Base-by-base conservation (phyloP, 2,329 filamentous ascomycete genomes). In the Diaporthe destruens region DNA sequence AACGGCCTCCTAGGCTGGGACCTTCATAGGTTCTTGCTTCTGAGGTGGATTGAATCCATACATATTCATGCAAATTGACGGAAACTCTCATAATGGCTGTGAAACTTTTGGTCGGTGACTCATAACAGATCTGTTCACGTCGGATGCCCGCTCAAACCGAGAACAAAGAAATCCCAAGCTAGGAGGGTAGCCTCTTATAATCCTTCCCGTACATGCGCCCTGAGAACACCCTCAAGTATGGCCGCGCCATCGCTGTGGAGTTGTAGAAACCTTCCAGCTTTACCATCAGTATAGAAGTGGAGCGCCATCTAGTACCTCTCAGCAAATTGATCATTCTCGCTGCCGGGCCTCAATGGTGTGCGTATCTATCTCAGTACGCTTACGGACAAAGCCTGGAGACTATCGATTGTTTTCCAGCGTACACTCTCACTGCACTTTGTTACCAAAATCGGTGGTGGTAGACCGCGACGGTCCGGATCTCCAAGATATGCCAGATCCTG, bases 21-120 rank as follows among this genome's bases (percentile, higher is more conserved):
- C 72, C 72, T 70, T 70, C 72, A 74, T 72, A 18, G 66, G 72
- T 32, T 54, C 42, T 56, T 72, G 72, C 20, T 69, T 57, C 66
- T 70, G 70, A 54, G 66, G 72, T 53, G 72, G 69, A 65, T 55
- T 56, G 70, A 70, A 53, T 72, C 70, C 70, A 34, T 66, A 70
- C 72, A 72, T 74, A 34, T 69, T 74, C 34, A 36, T n/a, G 29
- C n/a, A 7, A 36, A 4, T 12, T 25, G 36, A 29, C 32, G n/a
- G 39, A 32, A 56, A 55, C 20, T 18, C 20, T 11, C 18, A 5
- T 29, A 34, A 18, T 47, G 6, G 39, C 36, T 16, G 32, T 59
- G 11, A 29, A 14, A 16, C 11, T 39, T 69, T 3, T 51, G 66
- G 14, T 6, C 3, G 16, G 12, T 12, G 18, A 49, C 18, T 29